phyloP scores from a whole-genome alignment of 345 rosid genomes.

The Ceriops zippeliana region DNA sequence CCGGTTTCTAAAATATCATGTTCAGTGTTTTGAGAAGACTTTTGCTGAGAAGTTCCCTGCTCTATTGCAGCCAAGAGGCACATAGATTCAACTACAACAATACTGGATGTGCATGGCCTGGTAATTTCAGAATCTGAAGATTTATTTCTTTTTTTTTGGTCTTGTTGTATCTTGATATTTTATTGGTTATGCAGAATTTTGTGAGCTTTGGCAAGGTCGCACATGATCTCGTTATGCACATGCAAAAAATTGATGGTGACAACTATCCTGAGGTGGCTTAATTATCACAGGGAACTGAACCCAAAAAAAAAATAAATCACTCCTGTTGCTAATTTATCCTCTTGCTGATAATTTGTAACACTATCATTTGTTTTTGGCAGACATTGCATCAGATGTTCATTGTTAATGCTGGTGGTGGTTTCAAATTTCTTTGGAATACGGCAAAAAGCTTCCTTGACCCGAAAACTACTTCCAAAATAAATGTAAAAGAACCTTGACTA shows the following conservation, averaged over 20 bases:
- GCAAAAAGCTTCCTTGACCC: constrained; percentile 90
- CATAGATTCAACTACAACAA: constrained; percentile 66
- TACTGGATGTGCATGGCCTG: constrained; percentile 87
- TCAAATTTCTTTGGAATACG: constrained; percentile 85
- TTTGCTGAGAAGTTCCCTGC: constrained; percentile 86
- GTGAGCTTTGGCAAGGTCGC: constrained; percentile 91
- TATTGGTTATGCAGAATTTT: constrained; percentile 57
- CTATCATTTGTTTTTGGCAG: constrained; percentile 36
- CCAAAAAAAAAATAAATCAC: neutral
- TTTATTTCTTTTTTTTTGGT: neutral
- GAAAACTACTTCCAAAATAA: constrained; percentile 80
- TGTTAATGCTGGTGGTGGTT: constrained; percentile 83
- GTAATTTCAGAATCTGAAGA: constrained; percentile 29
- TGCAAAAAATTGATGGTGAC: constrained; percentile 96
- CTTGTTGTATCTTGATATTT: constrained; percentile 8
- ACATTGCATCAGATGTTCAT: constrained; percentile 92
- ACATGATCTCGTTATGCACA: constrained; percentile 82
- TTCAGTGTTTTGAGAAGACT: constrained; percentile 87
- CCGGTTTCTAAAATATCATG: constrained; percentile 80
- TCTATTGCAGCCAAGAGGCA: constrained; percentile 80
- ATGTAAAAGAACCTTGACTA: constrained; percentile 38
- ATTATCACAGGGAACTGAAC: constrained; percentile 6
- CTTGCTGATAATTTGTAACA: constrained; percentile 14
- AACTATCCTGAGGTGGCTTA: constrained; percentile 91
- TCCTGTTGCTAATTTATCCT: constrained; percentile 4